Percentiles rank a stretch among this genome's conserved stretches.
phyloP scores from a whole-genome alignment of 2,329 filamentous ascomycete genomes.

The Talaromyces sp. region DNA sequence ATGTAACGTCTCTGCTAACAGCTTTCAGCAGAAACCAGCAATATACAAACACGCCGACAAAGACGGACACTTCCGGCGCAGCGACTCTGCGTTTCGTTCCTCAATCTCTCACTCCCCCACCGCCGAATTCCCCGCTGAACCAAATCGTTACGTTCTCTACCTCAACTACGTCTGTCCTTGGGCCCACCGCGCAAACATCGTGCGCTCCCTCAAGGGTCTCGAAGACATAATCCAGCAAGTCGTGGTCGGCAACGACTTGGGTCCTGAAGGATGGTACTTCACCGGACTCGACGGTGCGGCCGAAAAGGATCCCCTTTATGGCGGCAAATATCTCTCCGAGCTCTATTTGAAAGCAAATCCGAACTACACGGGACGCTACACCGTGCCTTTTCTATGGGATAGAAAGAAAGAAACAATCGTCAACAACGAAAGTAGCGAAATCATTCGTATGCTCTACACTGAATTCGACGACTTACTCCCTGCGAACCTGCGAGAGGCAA shows the following conservation, averaged over 20 bases:
- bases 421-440: slow-evolving; percentile 84
- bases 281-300: slow-evolving; percentile 56
- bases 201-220: slow-evolving; percentile 50
- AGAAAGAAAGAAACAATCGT: slow-evolving; percentile 71
- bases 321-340: slow-evolving; percentile 66
- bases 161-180: slow-evolving; percentile 60
- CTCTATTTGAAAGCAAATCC: slow-evolving; percentile 70
- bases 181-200: slow-evolving; percentile 53
- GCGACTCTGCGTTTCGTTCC: slow-evolving; percentile 54
- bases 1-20: not conserved
- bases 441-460: slow-evolving; percentile 75
- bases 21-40: not conserved
- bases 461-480: slow-evolving; percentile 68
- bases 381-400: slow-evolving; percentile 79
- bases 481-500: slow-evolving; percentile 53
- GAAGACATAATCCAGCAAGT: slow-evolving; percentile 49
- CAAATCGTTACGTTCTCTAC: slow-evolving; percentile 60
- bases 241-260: slow-evolving; percentile 38
- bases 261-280: slow-evolving; percentile 68
- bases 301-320: slow-evolving; percentile 65
- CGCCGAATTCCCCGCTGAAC: slow-evolving; percentile 56
- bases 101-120: slow-evolving; percentile 51
- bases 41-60: slow-evolving; percentile 30
- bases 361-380: slow-evolving; percentile 69
- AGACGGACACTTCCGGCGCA: slow-evolving; percentile 53